Evolutionary conservation across 352 stramenopile species (phyloP).

Genomic region (Globisporangium nunn): DNA sequence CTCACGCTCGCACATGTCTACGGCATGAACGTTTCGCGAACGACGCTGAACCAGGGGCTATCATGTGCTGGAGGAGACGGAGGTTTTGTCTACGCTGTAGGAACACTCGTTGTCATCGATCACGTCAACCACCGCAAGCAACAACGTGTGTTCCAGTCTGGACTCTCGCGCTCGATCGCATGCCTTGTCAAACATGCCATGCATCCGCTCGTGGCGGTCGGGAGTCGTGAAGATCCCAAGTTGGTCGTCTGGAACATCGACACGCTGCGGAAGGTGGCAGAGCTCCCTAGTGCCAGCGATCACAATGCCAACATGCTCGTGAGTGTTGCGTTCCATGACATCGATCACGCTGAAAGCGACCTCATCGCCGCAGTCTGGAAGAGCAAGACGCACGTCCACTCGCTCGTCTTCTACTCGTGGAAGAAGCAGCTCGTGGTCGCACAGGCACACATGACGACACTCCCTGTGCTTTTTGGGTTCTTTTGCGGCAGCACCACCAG

Average conservation of each 20-base stretch:
- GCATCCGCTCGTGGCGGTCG: slow-evolving; percentile 30
- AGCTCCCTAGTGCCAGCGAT: slow-evolving; percentile 13
- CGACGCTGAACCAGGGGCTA: slow-evolving; percentile 39
- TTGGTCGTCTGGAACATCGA: slow-evolving; percentile 26
- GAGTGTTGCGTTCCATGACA: slow-evolving; percentile 19
- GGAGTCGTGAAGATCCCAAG: slow-evolving; percentile 26
- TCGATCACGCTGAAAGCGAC: slow-evolving; percentile 19
- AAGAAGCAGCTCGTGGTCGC: slow-evolving; percentile 21
- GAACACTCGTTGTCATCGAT: slow-evolving; percentile 32
- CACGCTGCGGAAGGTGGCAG: slow-evolving; percentile 23
- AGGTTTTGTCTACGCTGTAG: slow-evolving; percentile 35
- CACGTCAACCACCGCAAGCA: slow-evolving; percentile 26
- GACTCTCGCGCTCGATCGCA: slow-evolving; percentile 34
- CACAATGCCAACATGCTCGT: slow-evolving; percentile 14
- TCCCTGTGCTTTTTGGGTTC: slow-evolving; percentile 53
- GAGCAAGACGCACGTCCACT: slow-evolving; percentile 26
- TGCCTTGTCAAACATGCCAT: slow-evolving; percentile 46
- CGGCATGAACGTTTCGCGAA: slow-evolving; percentile 38
- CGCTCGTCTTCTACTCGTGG: slow-evolving; percentile 38
- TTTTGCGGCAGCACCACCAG: slow-evolving; percentile 16
- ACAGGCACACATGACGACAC: slow-evolving; percentile 36
- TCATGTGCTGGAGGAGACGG: slow-evolving; percentile 18
- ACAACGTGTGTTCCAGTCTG: slow-evolving; percentile 29
- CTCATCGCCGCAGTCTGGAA: slow-evolving; percentile 55
- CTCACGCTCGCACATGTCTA: slow-evolving; percentile 37